Conservation (phyloP, 805 yeast genomes). For the Candida piceae region DNA sequence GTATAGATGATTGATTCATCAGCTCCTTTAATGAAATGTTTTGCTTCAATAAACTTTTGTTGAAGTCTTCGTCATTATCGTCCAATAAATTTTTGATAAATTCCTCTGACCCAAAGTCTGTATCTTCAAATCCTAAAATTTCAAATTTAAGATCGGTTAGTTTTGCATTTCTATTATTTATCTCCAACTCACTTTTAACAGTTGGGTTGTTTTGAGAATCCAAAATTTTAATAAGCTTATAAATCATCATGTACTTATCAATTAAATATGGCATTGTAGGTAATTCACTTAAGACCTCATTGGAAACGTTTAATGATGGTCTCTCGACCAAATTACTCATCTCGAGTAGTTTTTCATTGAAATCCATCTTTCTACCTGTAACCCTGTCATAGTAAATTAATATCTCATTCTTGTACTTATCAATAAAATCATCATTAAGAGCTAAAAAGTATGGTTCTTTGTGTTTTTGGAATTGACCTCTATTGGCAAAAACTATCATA, state of each 20-base stretch:
- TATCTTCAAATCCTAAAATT: constrained; percentile 42
- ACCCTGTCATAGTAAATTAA: constrained; percentile 66
- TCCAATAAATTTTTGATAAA: constrained; percentile 43
- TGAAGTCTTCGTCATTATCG: constrained; percentile 24
- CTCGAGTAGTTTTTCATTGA: constrained; percentile 51
- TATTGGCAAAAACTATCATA: constrained; percentile 71
- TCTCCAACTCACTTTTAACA: constrained; percentile 14
- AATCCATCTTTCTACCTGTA: constrained; percentile 62
- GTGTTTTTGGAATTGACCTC: constrained; percentile 64
- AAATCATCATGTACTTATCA: constrained; percentile 58
- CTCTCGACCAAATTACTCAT: constrained; percentile 53
- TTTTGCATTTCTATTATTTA: constrained; percentile 15
- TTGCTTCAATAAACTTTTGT: constrained; percentile 17
- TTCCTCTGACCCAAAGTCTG: constrained; percentile 57
- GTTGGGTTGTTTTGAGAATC: constrained; percentile 17
- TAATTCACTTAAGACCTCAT: constrained; percentile 46
- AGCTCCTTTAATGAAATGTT: constrained; percentile 20
- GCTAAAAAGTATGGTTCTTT: constrained; percentile 77
- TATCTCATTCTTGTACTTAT: constrained; percentile 51
- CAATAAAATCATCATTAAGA: constrained; percentile 63
- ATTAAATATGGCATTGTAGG: constrained; percentile 67
- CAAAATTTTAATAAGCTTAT: constrained; percentile 50
- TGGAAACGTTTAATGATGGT: constrained; percentile 53
- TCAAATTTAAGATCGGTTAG: constrained; percentile 29
- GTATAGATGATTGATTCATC: constrained; percentile 21